Percentiles rank a stretch among this genome's conserved stretches.
Conservation (phyloP, 768 basidiomycete species). For the Auricularia auricula-judae region DNA sequence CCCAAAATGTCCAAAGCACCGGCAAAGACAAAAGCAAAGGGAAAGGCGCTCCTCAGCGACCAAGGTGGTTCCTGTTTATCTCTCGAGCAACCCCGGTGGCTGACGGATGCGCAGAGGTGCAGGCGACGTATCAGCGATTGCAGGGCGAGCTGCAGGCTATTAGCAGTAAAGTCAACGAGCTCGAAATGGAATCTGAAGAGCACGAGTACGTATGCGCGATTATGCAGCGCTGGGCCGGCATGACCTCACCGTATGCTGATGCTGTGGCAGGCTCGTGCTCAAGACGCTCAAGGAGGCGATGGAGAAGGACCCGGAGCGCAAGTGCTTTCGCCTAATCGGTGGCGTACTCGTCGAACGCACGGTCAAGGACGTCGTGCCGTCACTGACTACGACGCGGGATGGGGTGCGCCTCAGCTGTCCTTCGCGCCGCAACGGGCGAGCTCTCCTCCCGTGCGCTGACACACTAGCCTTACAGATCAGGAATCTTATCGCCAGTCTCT, state of each 20-base stretch:
- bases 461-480: constrained; percentile 46
- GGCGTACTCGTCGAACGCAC: constrained; percentile 93
- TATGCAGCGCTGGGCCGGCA: not conserved
- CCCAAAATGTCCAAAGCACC: constrained; percentile 32
- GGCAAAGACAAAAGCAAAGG: constrained; percentile 43
- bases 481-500: constrained; percentile 63
- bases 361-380: constrained; percentile 88
- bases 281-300: constrained; percentile 76
- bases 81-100: constrained; percentile 28
- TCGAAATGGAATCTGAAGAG: constrained; percentile 93
- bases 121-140: constrained; percentile 67
- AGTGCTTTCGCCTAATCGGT: constrained; percentile 94
- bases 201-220: constrained; percentile 78
- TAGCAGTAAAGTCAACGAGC: constrained; percentile 89
- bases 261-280: constrained; percentile 63
- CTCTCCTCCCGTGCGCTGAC: not conserved
- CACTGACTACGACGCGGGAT: constrained; percentile 78
- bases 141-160: constrained; percentile 87
- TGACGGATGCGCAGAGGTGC: constrained; percentile 46
- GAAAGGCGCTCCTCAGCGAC: constrained; percentile 35
- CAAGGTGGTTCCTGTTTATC: constrained; percentile 44
- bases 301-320: constrained; percentile 75
- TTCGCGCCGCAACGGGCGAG: no score
- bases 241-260: not conserved
- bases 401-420: constrained; percentile 43